Conservation (phyloP, 495 filamentous ascomycete species). For the Astrocystis sublimbata region DNA sequence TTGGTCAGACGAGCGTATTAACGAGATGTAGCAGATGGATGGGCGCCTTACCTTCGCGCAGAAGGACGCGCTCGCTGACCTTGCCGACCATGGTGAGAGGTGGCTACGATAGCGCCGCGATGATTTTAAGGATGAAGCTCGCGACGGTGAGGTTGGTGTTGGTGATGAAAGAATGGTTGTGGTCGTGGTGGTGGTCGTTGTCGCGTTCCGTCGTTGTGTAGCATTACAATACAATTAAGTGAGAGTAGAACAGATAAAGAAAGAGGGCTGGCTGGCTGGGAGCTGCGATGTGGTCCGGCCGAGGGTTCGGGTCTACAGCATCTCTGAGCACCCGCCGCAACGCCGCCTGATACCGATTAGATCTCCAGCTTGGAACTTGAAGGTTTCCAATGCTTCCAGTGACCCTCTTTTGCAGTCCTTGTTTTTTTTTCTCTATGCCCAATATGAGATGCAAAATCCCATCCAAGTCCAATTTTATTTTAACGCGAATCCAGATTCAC, state of each 20-base stretch:
- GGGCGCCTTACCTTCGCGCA: slow-evolving; percentile 45
- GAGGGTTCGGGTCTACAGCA: background rate
- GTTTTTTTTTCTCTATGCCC: no score
- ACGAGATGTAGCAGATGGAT: background rate
- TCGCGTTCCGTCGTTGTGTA: background rate
- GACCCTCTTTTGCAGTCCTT: no score
- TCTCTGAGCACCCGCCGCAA: background rate
- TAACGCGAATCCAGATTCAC: background rate
- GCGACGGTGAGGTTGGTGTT: background rate
- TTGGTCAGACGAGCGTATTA: background rate
- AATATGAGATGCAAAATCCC: background rate
- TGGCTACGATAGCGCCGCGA: background rate
- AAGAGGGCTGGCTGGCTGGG: background rate
- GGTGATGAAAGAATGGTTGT: background rate
- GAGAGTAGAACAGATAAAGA: background rate
- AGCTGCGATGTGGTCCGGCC: background rate
- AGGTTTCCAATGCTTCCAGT: no score
- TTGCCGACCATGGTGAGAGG: slow-evolving; percentile 49
- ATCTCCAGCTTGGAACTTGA: no score
- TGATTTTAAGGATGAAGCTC: background rate
- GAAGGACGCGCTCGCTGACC: slow-evolving; percentile 56
- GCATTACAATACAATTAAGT: background rate
- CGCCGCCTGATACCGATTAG: background rate
- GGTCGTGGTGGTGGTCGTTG: background rate
- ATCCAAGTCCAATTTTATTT: background rate